Conservation (phyloP, 805 yeast genomes). For the Wickerhamiella bombiphila region DNA sequence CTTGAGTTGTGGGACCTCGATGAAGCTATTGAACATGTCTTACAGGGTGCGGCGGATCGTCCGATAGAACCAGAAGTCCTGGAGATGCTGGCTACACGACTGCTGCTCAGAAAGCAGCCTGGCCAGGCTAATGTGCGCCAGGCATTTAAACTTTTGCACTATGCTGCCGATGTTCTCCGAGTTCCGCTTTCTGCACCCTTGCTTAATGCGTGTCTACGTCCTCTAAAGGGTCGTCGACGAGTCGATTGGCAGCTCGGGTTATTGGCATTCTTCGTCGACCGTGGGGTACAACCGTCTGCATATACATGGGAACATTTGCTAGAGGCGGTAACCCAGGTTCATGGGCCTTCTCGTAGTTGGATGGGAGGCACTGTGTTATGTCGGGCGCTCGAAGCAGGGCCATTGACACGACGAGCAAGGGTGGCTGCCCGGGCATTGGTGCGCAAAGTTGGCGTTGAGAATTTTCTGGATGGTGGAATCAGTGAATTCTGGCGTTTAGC, state of each 20-base stretch:
- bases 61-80: constrained; percentile 6
- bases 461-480: constrained; percentile 7
- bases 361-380: constrained; percentile 12
- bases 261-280: constrained; percentile 5
- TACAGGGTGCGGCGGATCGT: not conserved
- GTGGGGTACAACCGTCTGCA: constrained; percentile 5
- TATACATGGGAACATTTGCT: constrained; percentile 10
- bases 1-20: constrained; percentile 4
- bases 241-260: constrained; percentile 15
- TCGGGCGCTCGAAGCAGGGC: constrained; percentile 7
- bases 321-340: constrained; percentile 4
- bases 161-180: constrained; percentile 3
- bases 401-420: constrained; percentile 10
- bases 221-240: constrained; percentile 8
- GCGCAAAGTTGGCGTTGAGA: not conserved
- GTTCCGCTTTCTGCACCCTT: constrained; percentile 2
- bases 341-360: constrained; percentile 2
- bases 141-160: not conserved
- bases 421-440: constrained; percentile 6
- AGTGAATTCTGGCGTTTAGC: constrained; percentile 3
- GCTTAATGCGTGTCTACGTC: constrained; percentile 8
- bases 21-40: not conserved
- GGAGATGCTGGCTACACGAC: constrained; percentile 2
- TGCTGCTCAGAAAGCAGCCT: constrained; percentile 2
- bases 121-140: not conserved